Base-by-base conservation (phyloP, 768 basidiomycete genomes). In the Lactarius indigo region DNA sequence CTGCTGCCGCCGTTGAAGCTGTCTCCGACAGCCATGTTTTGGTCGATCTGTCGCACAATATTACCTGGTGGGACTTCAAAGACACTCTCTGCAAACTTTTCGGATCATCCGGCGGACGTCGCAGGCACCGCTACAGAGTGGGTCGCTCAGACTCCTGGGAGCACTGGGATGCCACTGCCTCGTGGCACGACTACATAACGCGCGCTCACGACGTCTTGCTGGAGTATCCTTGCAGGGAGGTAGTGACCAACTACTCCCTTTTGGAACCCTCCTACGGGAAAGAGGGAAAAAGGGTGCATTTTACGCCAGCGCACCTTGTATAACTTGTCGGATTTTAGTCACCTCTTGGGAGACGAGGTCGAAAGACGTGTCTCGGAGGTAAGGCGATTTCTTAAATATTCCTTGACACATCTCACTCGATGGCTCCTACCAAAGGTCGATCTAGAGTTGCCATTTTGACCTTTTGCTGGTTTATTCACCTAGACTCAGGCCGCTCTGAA, bases 361-460 rank as follows among this genome's bases (percentile, higher is more conserved):
- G 63, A 64, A 6, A 42, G n/a, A 26, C 30, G 55, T n/a, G 42
- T 64, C 31, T 44, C 63, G 1, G 18, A 35, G 20, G 63, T 64
- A 35, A 57, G 31, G 15, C 28, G 28, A 8, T 39, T 57, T 35
- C 42, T 47, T 35, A 6, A 13, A 23, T 63, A 35, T 12, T 20
- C 39, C 20, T 33, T 57, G 42, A 35, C 33, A 35, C 23, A 10
- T 28, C 44, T n/a, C 20, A 54, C 31, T 18, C 30, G 56, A 15
- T 52, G 30, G 10, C 20, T n/a, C 9, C 42, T 10, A 26, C 13
- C n/a, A 30, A 18, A 63, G 62, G 62, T 63, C 23, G 12, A 12
- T 31, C 41, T 63, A n/a, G 13, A 44, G 13, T 39, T 55, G 37
- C 55, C 39, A 17, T 63, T 63, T 44, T 63, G 62, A 63, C 23